Base-by-base conservation (phyloP, 257 asterid species). In the Capsicum chinense region DNA sequence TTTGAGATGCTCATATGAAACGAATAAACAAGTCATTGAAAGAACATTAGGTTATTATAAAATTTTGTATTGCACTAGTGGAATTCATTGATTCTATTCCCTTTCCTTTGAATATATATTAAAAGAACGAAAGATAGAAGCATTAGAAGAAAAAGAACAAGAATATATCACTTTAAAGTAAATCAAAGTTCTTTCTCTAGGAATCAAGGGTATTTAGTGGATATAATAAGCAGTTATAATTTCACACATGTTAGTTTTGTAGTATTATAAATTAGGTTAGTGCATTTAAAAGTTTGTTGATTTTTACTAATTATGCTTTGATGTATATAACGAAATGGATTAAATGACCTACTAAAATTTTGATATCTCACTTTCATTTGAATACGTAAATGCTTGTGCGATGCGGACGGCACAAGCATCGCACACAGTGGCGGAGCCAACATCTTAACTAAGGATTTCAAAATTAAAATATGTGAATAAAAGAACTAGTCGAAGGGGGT, bases 41-140 rank as follows among this genome's bases (percentile, higher is more conserved):
- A 39, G 6, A 74, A 50, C 1, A 50, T 26, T 52, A 21, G 14
- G 81, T 50, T 19, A 26, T 50, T 19, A 74, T 50, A 56, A 74
- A 50, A 12, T 74, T 74, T 74, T 50, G 21, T 50, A 74, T 50
- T 50, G 44, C 50, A 74, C 80, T 50, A 14, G 44, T 54, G 81
- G 81, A 54, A 26, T 76, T 35, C 48, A 26, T 26, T 52, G 48
- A 52, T 52, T 21, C 21, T 26, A 26, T 52, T 76, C 64, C 42
- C n/a, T 33, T 66, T 66, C 48, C 73, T 66, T 66, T 66, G 71
- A 66, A 26, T 63, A 19, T n/a, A 59, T n/a, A 60, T 9, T 0
- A 19, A 26, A 64, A 9, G 37, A 71, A 71, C 39, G 48, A 48
- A 48, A 73, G 16, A 42, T 48, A 11, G 17, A 50, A 71, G 58